Conservation (phyloP, 768 basidiomycete genomes). For the Leccinum broughii region DNA sequence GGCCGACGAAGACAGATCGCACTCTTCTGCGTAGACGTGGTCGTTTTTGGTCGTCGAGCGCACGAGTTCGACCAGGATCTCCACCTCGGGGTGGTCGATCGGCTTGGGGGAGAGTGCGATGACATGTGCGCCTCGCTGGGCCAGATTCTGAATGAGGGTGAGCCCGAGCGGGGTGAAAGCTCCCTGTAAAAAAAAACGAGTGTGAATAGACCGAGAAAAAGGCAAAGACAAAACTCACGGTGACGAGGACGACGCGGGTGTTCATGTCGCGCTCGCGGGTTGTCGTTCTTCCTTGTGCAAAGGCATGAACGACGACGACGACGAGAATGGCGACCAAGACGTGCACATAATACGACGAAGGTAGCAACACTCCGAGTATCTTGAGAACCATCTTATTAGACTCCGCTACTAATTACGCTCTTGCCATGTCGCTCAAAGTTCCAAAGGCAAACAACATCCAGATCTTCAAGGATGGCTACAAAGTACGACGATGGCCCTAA, state of each 20-base stretch:
- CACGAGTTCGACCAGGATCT: constrained; percentile 65
- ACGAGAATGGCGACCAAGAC: constrained; percentile 44
- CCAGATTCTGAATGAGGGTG: constrained; percentile 63
- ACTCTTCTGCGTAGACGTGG: constrained; percentile 76
- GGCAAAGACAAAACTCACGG: constrained; percentile 43
- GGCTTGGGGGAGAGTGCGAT: constrained; percentile 70
- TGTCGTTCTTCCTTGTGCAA: constrained; percentile 70
- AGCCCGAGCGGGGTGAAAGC: constrained; percentile 74
- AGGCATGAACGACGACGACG: constrained; percentile 52
- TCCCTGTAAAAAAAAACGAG: constrained; percentile 45
- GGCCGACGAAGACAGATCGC: constrained; percentile 64
- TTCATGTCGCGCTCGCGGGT: constrained; percentile 75
- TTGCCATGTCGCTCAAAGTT: constrained; percentile 86
- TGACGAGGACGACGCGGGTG: constrained; percentile 67
- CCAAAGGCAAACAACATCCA: constrained; percentile 86
- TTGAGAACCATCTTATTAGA: constrained; percentile 52
- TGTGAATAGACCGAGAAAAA: constrained; percentile 1
- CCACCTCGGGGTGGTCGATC: constrained; percentile 46
- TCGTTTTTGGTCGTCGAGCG: constrained; percentile 72
- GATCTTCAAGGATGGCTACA: constrained; percentile 98
- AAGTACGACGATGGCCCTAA: constrained; percentile 46
- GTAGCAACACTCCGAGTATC: constrained; percentile 48
- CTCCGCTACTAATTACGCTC: constrained; percentile 1
- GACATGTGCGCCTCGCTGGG: constrained; percentile 74
- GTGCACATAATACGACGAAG: constrained; percentile 59